Evolutionary conservation across 2,329 filamentous ascomycete species (phyloP).

Genomic region (Aspergillus sp.): DNA sequence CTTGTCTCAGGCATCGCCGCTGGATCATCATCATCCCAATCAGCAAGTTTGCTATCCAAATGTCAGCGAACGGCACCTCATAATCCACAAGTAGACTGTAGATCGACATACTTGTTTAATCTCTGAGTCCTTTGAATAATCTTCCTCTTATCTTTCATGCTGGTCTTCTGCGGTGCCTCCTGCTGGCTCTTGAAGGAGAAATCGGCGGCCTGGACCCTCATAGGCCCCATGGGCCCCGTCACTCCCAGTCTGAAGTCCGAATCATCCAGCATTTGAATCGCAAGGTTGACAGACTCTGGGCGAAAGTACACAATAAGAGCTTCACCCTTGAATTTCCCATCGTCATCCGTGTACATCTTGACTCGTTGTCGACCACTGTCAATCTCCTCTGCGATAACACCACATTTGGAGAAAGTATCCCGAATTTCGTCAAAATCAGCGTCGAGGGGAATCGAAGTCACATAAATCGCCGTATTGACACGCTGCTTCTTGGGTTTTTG

Average conservation of each 20-base stretch:
- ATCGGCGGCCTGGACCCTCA: conserved; percentile 80
- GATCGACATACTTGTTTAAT: conserved; percentile 56
- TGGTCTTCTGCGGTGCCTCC: conserved; percentile 53
- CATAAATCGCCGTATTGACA: conserved; percentile 86
- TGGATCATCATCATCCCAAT: conserved; percentile 90
- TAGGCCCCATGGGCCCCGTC: conserved; percentile 53
- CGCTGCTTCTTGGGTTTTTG: conserved; percentile 40
- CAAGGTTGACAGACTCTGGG: conserved; percentile 76
- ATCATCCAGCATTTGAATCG: conserved; percentile 50
- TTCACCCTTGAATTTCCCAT: conserved; percentile 87
- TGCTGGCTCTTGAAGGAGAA: conserved; percentile 86
- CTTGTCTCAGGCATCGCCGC: conserved; percentile 53
- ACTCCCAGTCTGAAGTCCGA: conserved; percentile 67
- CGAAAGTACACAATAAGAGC: conserved; percentile 93
- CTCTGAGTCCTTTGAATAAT: conserved; percentile 89
- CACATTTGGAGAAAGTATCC: conserved; percentile 79
- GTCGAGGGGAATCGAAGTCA: conserved; percentile 80
- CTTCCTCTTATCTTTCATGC: conserved; percentile 72
- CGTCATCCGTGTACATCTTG: conserved; percentile 81
- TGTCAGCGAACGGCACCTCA: conserved; percentile 11
- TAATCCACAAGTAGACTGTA: not conserved
- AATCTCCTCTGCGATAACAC: conserved; percentile 90
- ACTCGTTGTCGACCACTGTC: conserved; percentile 83
- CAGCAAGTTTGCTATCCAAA: conserved; percentile 68
- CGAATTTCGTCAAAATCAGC: conserved; percentile 75